Base-by-base conservation (phyloP, 306 rosid genomes). In the Argentina anserina region DNA sequence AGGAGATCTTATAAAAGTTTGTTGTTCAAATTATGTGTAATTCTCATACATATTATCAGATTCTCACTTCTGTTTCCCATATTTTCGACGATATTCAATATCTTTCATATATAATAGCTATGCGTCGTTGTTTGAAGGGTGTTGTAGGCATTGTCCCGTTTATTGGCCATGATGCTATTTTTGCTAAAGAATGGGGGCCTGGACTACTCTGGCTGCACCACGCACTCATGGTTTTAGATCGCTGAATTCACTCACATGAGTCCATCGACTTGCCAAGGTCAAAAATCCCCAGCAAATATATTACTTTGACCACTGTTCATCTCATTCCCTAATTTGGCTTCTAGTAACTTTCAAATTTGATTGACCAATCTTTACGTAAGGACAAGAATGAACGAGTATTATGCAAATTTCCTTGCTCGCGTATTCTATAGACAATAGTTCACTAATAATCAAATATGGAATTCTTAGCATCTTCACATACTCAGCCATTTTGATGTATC, bases 231-330 rank as follows among this genome's bases (percentile, higher is more conserved):
- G 37, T 37, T 53, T 70, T 9, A 36, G 52, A 71, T 39, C 29
- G 29, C 76, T 58, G 67, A 20, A 58, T 58, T 71, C 56, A 20
- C 56, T 58, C 67, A 8, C 42, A 17, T 71, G 39, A 17, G 18
- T 67, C 25, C 58, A 31, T 62, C 5, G 3, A 52, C 67, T 50
- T 26, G 4, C 23, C 14, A 71, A 28, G 64, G 76, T 72, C 67
- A 58, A 72, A 41, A 13, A 40, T 6, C 23, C 76, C 41, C 46
- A 11, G 17, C 29, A 9, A 28, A 55, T 34, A 39, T 50, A 50
- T 33, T 69, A 20, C 37, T 49, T 69, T 69, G 45, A 69, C 46
- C 4, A 29, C 41, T 61, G 37, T 33, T 17, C 3, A 33, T 26
- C 33, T 14, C 40, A 33, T 17, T 61, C 43, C 25, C 67, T 9